Percentiles rank a stretch among this genome's conserved stretches.
Conservation (phyloP, 1,284 basidiomycete genomes). For the Gymnopus androsaceus region DNA sequence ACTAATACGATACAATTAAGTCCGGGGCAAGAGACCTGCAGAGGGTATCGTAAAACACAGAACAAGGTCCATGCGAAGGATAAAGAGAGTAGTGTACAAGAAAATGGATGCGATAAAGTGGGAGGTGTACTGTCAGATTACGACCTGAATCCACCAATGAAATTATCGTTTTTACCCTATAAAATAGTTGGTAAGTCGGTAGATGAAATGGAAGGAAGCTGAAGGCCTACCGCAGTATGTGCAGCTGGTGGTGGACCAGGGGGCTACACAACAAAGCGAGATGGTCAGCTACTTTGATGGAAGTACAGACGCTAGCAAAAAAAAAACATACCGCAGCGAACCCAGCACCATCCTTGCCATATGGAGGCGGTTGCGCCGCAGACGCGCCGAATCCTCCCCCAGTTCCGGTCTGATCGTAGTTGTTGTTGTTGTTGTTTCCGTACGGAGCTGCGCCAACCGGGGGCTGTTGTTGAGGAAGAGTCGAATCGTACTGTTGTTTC, state of each 20-base stretch:
- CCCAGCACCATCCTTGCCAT: conserved; percentile 4
- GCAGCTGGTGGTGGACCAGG: conserved; percentile 16
- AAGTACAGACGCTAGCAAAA: neutral
- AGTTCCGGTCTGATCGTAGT: neutral
- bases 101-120: neutral
- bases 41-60: no score
- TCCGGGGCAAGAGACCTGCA: no score
- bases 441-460: neutral
- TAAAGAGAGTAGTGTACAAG: no score
- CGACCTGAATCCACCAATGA: conserved; percentile 15
- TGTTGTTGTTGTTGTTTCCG: neutral
- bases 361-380: conserved; percentile 2
- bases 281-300: no score
- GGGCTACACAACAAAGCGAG: neutral
- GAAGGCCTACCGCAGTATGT: conserved; percentile 7
- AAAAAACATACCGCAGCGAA: conserved; percentile 7
- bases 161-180: conserved; percentile 7
- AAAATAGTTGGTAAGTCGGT: neutral
- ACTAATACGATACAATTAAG: no score
- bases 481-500: neutral
- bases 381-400: neutral
- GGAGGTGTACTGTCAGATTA: neutral
- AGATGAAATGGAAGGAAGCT: neutral
- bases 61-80: no score
- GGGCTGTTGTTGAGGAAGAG: neutral